Conservation (phyloP, 108 stramenopile species). For the Epithemia pelagica region DNA sequence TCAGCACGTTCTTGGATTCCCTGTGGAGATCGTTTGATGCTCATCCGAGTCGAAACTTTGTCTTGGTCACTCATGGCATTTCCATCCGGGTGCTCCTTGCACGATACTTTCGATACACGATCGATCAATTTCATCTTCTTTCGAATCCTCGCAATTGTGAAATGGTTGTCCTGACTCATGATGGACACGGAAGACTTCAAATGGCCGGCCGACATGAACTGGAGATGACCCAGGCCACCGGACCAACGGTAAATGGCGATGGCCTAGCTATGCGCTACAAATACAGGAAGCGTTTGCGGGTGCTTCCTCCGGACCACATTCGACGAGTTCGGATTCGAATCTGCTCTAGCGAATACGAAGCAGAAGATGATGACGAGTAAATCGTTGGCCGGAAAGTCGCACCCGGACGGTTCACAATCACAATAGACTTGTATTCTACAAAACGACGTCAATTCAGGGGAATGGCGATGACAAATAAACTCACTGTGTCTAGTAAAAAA, state of each 20-base stretch:
- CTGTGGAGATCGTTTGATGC: constrained; percentile 85
- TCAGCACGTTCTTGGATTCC: constrained; percentile 81
- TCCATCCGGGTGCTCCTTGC: constrained; percentile 82
- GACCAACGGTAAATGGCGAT: constrained; percentile 1
- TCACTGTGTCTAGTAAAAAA: too few species aligned
- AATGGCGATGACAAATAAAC: too few species aligned
- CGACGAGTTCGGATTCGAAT: constrained; percentile 48
- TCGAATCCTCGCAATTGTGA: constrained; percentile 90
- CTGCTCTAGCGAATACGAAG: constrained; percentile 29
- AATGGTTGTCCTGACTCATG: constrained; percentile 77
- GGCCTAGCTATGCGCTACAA: constrained; percentile 38
- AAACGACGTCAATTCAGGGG: too few species aligned
- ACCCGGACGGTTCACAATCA: too few species aligned
- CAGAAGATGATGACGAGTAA: not conserved
- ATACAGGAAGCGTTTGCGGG: constrained; percentile 49
- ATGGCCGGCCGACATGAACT: constrained; percentile 60
- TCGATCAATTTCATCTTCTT: constrained; percentile 82
- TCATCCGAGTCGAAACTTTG: constrained; percentile 56
- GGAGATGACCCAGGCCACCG: constrained; percentile 8
- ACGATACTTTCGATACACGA: constrained; percentile 90
- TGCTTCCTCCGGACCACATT: constrained; percentile 48
- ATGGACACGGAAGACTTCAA: constrained; percentile 58
- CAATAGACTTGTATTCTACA: too few species aligned
- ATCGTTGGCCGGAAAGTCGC: too few species aligned
- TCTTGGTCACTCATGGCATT: constrained; percentile 89